Base-by-base conservation (phyloP, 2,329 filamentous ascomycete genomes). In the Venturiaceae sp. region DNA sequence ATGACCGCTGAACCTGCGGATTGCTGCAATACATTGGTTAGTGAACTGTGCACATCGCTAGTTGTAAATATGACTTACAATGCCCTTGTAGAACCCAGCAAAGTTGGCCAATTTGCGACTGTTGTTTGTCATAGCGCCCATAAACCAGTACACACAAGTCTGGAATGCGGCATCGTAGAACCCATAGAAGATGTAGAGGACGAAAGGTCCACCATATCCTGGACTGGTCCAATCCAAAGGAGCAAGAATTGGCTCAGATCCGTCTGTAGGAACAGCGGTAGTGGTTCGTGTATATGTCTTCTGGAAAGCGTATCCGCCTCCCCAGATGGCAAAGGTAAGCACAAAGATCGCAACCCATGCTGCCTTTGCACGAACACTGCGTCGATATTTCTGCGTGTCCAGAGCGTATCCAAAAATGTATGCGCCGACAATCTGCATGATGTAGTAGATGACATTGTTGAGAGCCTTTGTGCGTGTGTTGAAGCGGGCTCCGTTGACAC, bases 41-140 rank as follows among this genome's bases (percentile, higher is more conserved):
- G 44, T 7, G 9, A 8, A 19, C n/a, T 30, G 8, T 16, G 14
- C 23, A 50, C 6, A 3, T 50, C 16, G 13, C 13, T 19, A 46
- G 41, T 5, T 28, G 13, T 8, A 2, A 16, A n/a, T 6, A 28
- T 14, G 13, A 50, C 44, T 50, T 16, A 50, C 44, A 63, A 95
- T 88, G 55, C 86, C 86, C 76, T 94, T 94, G 81, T 94, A 94
- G 77, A 88, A 92, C 62, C 89, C 92, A 44, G 90, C 88, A 67
- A 92, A 87, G 77, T 96, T 96, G 75, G 92, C 92, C 30, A 92
- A 83, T 72, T 91, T 92, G 71, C 92, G 90, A 61, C 88, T 84
- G 63, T 92, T 95, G 82, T 97, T 97, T 69, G 89, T 92, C 46
- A 96, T 80, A 7, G 92, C 83, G 55, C 92, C 92, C 87, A 97